Evolutionary conservation across 371 early-diverging fungal species (phyloP), one percentile per base, ranked within the genome.

Genomic region (Circinella minor): DNA sequence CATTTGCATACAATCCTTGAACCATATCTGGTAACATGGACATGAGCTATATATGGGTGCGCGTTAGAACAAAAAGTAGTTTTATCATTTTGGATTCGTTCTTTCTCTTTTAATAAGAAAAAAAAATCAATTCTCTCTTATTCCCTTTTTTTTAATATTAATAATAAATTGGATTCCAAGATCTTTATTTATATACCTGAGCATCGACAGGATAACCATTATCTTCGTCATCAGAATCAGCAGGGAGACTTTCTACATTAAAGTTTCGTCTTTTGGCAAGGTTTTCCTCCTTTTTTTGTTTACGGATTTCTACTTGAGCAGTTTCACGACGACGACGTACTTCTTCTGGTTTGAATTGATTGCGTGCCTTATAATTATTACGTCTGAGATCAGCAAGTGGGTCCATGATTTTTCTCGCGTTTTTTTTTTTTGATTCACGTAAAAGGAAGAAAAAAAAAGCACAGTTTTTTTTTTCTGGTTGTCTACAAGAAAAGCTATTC

Each of bases 251-350:
- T 81, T 83, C 8, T 78, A 80, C 47, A 85, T 67, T 59, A 81
- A 98, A 80, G 81, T 95, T 97, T 66, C 99, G 89, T 74, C 96
- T 90, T 89, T 99, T 99, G 70, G 94, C 87, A 38, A 98, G 80
- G 49, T 91, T 89, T 77, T 99, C 98, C 74, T 98, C 97, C 71
- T 96, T 91, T 89, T 98, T 98, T 81, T 95, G 94, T 81, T 94
- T 95, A 67, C 99, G 92, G 77, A 99, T 91, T 83, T 97, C 96
- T 36, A 98, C 95, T 49, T 92, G 89, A 66, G 90, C 89, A 68
- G 94, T 96, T 67, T 96, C 97, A 59, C 97, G 90, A 65, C 96
- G 93, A 65, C 97, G 91, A 57, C 97, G 89, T 62, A 95, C 82
- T 76, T 98, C 97, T 61, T 98, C 98, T 48, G 90, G 81, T 80